phyloP scores from a whole-genome alignment of 1,139 yeast genomes.

The Hemisphaericaspora subhashii region DNA sequence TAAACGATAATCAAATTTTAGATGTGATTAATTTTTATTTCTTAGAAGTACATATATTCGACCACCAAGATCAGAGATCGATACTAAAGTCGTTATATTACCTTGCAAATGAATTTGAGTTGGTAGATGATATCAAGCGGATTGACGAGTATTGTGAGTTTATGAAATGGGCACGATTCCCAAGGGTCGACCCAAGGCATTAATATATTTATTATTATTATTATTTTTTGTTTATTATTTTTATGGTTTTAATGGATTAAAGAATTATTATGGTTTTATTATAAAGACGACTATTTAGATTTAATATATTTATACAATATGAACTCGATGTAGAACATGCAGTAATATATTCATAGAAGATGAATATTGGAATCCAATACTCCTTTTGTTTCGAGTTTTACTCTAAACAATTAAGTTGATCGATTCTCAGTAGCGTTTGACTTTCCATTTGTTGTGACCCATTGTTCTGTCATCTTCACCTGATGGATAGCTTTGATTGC shows the following conservation, averaged over 20 bases:
- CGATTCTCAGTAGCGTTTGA: too few relatives aligned
- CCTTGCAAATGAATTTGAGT: constrained; percentile 19
- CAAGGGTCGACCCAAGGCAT: neutral
- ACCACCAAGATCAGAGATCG: constrained; percentile 16
- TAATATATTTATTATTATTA: neutral
- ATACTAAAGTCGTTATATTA: constrained; percentile 20
- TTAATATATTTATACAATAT: neutral
- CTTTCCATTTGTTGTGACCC: too few relatives aligned
- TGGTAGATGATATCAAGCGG: constrained; percentile 8
- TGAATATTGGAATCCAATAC: too few relatives aligned
- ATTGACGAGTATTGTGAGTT: constrained; percentile 5
- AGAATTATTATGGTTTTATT: constrained; percentile 1
- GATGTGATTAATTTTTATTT: constrained; percentile 29
- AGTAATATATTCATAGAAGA: too few relatives aligned
- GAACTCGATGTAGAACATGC: too few relatives aligned
- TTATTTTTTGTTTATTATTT: constrained; percentile 2
- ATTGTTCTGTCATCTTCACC: too few relatives aligned
- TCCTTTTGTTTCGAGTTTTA: too few relatives aligned
- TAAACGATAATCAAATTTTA: constrained; percentile 17
- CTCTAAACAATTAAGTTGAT: too few relatives aligned
- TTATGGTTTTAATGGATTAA: neutral
- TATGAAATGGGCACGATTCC: neutral
- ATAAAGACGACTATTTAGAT: constrained; percentile 1
- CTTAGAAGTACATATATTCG: constrained; percentile 25
- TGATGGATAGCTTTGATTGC: too few relatives aligned